Conservation (phyloP, 345 rosid genomes). For the Tarenaya hassleriana region DNA sequence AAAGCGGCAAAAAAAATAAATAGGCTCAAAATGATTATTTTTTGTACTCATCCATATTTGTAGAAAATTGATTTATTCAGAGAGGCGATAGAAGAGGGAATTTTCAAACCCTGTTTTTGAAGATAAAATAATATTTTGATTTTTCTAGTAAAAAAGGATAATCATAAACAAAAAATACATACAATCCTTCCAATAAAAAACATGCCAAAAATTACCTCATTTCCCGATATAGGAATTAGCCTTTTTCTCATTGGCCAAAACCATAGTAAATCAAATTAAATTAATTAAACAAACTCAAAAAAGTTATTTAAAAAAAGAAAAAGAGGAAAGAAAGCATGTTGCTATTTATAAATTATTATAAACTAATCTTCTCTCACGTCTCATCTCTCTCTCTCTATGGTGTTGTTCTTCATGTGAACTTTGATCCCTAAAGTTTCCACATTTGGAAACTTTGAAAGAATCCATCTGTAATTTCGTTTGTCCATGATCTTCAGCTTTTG, state of each 20-base stretch:
- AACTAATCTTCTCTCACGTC: neutral
- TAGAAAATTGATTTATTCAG: too few species aligned
- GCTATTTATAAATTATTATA: too few species aligned
- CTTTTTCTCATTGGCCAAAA: constrained; percentile 11
- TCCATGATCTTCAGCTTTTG: too few species aligned
- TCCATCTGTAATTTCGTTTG: neutral
- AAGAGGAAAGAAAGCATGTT: constrained; percentile 7
- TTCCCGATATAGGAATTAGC: constrained; percentile 16
- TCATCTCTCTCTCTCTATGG: neutral
- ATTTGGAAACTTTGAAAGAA: neutral
- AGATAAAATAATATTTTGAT: neutral
- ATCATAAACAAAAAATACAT: constrained; percentile 5
- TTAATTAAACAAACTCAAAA: constrained; percentile 5
- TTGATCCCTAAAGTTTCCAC: constrained; percentile 12
- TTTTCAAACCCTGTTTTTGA: too few species aligned
- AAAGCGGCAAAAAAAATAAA: too few species aligned
- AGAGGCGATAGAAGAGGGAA: too few species aligned
- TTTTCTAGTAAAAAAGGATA: neutral
- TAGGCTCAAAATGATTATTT: too few species aligned
- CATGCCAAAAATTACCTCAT: constrained; percentile 7
- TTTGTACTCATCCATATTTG: too few species aligned
- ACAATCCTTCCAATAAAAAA: constrained; percentile 5
- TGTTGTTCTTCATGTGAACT: constrained; percentile 1
- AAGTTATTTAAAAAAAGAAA: neutral
- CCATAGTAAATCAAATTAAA: constrained; percentile 2